Base-by-base conservation (phyloP, 805 yeast species). In the Cyberlindnera lachancei region DNA sequence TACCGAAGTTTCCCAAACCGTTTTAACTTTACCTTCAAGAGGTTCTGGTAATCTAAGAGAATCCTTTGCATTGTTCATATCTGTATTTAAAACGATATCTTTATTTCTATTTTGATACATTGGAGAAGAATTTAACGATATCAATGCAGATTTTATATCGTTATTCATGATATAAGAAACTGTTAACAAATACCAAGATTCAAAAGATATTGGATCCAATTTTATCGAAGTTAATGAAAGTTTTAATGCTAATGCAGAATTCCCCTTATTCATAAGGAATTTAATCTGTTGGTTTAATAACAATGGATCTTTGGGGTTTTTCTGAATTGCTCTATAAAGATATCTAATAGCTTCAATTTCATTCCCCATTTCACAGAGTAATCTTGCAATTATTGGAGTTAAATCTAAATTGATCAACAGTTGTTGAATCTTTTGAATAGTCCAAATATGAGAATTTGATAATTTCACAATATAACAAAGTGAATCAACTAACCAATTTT, bases 151-250 rank as follows among this genome's bases (percentile, higher is more conserved):
- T 24, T 63, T 61, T 42, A 64, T 73, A 47, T 83, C 74, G 30
- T 66, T 70, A 28, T 49, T 58, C 23, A 76, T 55, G 14, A 80
- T 66, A 45, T 84, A 77, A 22, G 75, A 69, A 38, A 75, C 62
- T 5, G 81, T 70, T 27, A 85, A 59, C 23, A 63, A 60, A 37
- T 70, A 71, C 95, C 95, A 85, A 18, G 80, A 61, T 31, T 67
- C 70, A 50, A 79, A 85, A 51, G 80, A 90, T 2, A 84, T 64
- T 0, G 95, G 95, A n/a, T 82, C 62, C 3, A 81, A 64, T 31
- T 70, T 63, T 14, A 81, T 75, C 5, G 87, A 72, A 17, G 71
- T 63, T 14, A 65, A 57, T 0, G 94, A 81, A 8, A 79, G 58
- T 15, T 63, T 55, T 13, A 73, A 52, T 0, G 95, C 94, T 26